Evolutionary conservation across 106 monocot species (phyloP), one percentile per base, ranked within the genome.

Genomic region (Platanthera zijinensis): DNA sequence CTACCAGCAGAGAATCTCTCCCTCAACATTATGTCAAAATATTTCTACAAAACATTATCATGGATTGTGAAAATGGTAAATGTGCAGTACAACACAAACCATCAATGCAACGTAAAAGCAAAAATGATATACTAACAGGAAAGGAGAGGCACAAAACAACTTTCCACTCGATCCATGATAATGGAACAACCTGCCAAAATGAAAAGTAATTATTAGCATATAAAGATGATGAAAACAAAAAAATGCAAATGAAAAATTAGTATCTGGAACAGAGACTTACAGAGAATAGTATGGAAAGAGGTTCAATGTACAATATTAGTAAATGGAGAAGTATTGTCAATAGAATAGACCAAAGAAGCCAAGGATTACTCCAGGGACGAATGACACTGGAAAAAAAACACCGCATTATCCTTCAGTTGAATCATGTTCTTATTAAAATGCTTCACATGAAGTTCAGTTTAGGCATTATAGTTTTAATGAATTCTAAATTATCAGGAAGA

Each of bases 311-410:
- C 77, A 99, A 78, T 52, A 99, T 94, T 52, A 89, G 69, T 51
- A 88, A n/a, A 74, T 99, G 99, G 48, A 99, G 88, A 14, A 99
- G 73, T 92, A 99, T 94, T 12, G 99, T 99, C 61, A 99, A 57
- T 48, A 90, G 68, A 80, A 99, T 94, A 49, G 99, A 99, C 45
- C 76, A 94, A 75, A 94, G 82, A 82, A 99, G 99, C 99, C 91
- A 99, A 67, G 83, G 64, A 75, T 99, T 99, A 83, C 99, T 99
- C 99, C 99, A 94, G 39, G 99, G 99, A 46, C 86, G 86, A 76
- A 99, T 88, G n/a, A 88, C 89, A 57, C 99, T 99, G 85, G 28
- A 83, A 83, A 49, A 8, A 57, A 77, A 57, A 74, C 57, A 70
- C 2, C 14, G 5, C 15, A 64, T 7, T 8, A 25, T 30, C 10